These are phyloP conservation scores for Letharia lupina DNA, from an alignment of 495 filamentous ascomycete species.

Conservation along the genomic window DNA sequence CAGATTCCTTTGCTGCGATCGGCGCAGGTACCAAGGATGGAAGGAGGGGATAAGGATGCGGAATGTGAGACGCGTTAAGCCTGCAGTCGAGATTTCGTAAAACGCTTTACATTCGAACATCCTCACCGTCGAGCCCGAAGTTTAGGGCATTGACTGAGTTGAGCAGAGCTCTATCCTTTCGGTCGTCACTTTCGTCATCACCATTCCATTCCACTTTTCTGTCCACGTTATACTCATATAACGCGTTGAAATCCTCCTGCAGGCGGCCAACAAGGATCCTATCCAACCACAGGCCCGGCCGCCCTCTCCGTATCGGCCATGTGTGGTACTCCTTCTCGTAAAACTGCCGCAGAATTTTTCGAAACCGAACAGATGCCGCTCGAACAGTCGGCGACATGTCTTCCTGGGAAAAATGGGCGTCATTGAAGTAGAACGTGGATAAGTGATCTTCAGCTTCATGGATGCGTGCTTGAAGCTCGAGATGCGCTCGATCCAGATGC, in stretches of 20 bases:
- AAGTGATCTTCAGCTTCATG: constrained; percentile 51
- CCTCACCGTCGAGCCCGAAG: constrained; percentile 12
- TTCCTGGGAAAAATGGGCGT: constrained; percentile 24
- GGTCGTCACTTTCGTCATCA: neutral
- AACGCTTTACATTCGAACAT: constrained; percentile 9
- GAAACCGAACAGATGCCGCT: constrained; percentile 12
- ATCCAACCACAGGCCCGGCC: constrained; percentile 48
- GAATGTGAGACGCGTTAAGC: constrained; percentile 53
- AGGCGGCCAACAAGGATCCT: constrained; percentile 43
- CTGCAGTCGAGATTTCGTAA: constrained; percentile 48
- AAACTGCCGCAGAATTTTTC: constrained; percentile 29
- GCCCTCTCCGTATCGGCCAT: constrained; percentile 41
- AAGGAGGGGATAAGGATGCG: constrained; percentile 55
- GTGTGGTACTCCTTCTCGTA: constrained; percentile 46
- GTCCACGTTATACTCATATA: constrained; percentile 64
- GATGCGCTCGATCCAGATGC: constrained; percentile 49
- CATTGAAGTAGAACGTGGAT: constrained; percentile 46
- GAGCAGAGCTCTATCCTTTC: constrained; percentile 6
- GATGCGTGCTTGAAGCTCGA: constrained; percentile 52
- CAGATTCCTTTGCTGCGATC: neutral
- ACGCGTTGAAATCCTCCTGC: constrained; percentile 53
- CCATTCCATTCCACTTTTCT: constrained; percentile 53
- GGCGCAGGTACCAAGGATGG: constrained; percentile 19
- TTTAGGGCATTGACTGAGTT: neutral
- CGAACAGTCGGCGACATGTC: constrained; percentile 12